Evolutionary conservation across 2,329 filamentous ascomycete genomes (phyloP).

Genomic region (Acephala macrosclerotiorum): DNA sequence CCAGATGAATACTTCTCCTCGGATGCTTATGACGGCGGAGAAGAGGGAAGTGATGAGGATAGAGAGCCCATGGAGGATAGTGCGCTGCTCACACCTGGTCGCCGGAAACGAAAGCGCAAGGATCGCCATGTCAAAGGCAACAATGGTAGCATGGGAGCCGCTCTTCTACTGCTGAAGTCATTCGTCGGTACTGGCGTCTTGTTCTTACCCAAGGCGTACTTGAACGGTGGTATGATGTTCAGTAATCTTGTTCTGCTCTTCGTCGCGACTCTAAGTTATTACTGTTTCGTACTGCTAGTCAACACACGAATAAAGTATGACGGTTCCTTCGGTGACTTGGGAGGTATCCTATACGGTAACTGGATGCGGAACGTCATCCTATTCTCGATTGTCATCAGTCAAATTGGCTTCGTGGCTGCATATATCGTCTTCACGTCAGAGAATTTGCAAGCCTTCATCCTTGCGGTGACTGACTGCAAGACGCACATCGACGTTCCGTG

Average conservation of each 20-base stretch:
- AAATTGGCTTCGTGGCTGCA: constrained; percentile 92
- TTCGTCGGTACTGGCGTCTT: constrained; percentile 97
- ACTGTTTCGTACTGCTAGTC: constrained; percentile 95
- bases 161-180: constrained; percentile 89
- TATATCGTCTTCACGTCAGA: constrained; percentile 98
- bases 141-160: constrained; percentile 80
- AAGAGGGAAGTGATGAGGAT: constrained; percentile 67
- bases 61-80: constrained; percentile 88
- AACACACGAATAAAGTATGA: constrained; percentile 84
- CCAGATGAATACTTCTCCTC: constrained; percentile 94
- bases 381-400: constrained; percentile 90
- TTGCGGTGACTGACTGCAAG: constrained; percentile 88
- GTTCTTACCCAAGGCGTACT: constrained; percentile 89
- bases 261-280: constrained; percentile 89
- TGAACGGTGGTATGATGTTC: constrained; percentile 98
- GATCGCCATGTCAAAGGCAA: constrained; percentile 76
- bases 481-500: constrained; percentile 85
- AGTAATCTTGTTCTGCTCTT: constrained; percentile 89
- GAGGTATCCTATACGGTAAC: constrained; percentile 87
- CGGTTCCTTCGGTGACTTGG: constrained; percentile 98
- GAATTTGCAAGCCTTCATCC: constrained; percentile 92
- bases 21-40: constrained; percentile 58
- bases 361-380: constrained; percentile 91
- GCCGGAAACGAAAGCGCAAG: constrained; percentile 78
- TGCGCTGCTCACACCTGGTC: constrained; percentile 79